Evolutionary conservation across 169 alveolate species (phyloP).

Genomic region (Plasmodium blacklocki): DNA sequence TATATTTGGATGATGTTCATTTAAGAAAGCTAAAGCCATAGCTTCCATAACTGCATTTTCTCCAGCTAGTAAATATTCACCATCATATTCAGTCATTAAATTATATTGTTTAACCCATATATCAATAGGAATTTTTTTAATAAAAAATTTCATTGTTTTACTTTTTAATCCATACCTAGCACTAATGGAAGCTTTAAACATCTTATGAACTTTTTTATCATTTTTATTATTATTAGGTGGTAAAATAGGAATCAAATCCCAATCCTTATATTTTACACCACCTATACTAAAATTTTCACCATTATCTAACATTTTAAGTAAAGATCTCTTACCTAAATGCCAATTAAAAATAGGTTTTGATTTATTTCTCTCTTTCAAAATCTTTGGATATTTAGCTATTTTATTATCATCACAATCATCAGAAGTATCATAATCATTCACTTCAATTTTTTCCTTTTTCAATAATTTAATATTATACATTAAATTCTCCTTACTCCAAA

Average conservation of each 20-base stretch:
- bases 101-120: slow-evolving; percentile 86
- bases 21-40: slow-evolving; percentile 83
- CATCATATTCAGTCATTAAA: slow-evolving; percentile 81
- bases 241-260: slow-evolving; percentile 73
- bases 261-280: slow-evolving; percentile 77
- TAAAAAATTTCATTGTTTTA: slow-evolving; percentile 69
- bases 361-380: no score
- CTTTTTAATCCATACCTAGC: slow-evolving; percentile 25
- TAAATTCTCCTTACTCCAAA: no score
- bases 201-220: slow-evolving; percentile 80
- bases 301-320: slow-evolving; percentile 17
- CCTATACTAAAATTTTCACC: slow-evolving; percentile 52
- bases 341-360: slow-evolving; percentile 23
- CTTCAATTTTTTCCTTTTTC: no score
- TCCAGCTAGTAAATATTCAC: slow-evolving; percentile 86
- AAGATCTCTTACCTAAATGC: background rate
- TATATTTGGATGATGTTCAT: slow-evolving; percentile 74
- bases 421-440: no score
- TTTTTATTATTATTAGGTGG: slow-evolving; percentile 78
- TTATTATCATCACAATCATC: no score
- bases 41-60: slow-evolving; percentile 89
- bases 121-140: slow-evolving; percentile 82
- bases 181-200: slow-evolving; percentile 72
- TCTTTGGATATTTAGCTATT: no score
- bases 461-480: no score